Conservation (phyloP, 805 yeast species). For the Pichia nakasei region DNA sequence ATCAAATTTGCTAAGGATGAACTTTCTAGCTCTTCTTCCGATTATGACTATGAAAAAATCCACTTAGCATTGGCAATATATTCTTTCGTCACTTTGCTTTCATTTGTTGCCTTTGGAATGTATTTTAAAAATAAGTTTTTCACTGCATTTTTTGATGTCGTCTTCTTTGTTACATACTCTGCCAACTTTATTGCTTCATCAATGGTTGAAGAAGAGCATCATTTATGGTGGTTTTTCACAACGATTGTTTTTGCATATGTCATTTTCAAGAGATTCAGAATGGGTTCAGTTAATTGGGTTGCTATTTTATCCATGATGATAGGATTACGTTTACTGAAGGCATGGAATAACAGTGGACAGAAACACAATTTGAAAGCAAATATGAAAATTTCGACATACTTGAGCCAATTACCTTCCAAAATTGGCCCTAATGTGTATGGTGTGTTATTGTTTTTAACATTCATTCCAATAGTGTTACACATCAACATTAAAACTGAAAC, state of each 20-base stretch:
- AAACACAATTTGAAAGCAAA: conserved; percentile 49
- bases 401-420: conserved; percentile 23
- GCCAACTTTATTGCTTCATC: conserved; percentile 75
- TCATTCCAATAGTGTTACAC: conserved; percentile 10
- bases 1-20: conserved; percentile 40
- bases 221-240: conserved; percentile 83
- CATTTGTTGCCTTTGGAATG: conserved; percentile 18
- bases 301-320: conserved; percentile 19
- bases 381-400: conserved; percentile 37
- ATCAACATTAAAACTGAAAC: conserved; percentile 1
- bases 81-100: conserved; percentile 23
- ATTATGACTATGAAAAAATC: conserved; percentile 54
- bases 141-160: conserved; percentile 19
- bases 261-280: conserved; percentile 11
- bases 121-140: conserved; percentile 10
- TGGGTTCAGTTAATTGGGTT: conserved; percentile 4
- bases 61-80: conserved; percentile 30
- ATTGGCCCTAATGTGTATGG: conserved; percentile 19
- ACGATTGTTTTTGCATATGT: conserved; percentile 26
- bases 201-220: conserved; percentile 91
- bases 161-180: conserved; percentile 32
- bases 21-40: conserved; percentile 56
- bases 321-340: conserved; percentile 52
- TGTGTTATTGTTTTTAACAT: conserved; percentile 13
- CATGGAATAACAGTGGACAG: conserved; percentile 90